Evolutionary conservation across 257 asterid genomes (phyloP).

Genomic region (Solanum habrochaites): DNA sequence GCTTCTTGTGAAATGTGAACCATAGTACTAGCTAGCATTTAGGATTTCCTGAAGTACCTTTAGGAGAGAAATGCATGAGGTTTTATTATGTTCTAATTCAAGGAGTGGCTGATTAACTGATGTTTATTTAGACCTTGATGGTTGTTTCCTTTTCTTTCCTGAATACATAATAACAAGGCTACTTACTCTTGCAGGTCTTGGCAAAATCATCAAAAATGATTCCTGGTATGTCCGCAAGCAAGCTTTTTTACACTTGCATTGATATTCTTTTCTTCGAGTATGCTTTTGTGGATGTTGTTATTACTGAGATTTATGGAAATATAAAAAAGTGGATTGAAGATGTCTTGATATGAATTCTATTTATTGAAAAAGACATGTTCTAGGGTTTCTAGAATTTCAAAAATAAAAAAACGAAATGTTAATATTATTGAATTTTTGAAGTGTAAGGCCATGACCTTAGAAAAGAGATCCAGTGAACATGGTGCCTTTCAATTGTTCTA

Average conservation of each 20-base stretch:
- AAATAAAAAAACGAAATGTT: neutral
- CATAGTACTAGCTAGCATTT: neutral
- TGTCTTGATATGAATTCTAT: neutral
- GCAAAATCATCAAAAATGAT: slow-evolving; percentile 93
- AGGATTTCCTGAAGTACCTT: neutral
- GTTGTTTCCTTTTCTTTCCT: neutral
- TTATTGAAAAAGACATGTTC: neutral
- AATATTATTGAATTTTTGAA: neutral
- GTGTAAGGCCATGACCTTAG: neutral
- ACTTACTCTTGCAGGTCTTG: slow-evolving; percentile 50
- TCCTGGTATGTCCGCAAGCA: slow-evolving; percentile 42
- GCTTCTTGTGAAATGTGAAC: neutral
- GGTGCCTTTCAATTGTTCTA: neutral
- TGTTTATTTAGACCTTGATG: neutral
- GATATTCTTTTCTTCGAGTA: neutral
- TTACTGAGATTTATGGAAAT: neutral
- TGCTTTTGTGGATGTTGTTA: neutral
- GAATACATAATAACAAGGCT: slow-evolving; percentile 9
- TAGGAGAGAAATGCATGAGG: neutral
- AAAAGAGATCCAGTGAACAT: neutral
- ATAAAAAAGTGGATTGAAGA: neutral
- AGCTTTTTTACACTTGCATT: neutral
- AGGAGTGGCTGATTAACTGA: neutral
- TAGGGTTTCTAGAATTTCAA: neutral
- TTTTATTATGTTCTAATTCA: neutral